These are phyloP conservation scores for Aspergillus felis DNA, from an alignment of 2,329 filamentous ascomycete genomes.

Conservation along the genomic window DNA sequence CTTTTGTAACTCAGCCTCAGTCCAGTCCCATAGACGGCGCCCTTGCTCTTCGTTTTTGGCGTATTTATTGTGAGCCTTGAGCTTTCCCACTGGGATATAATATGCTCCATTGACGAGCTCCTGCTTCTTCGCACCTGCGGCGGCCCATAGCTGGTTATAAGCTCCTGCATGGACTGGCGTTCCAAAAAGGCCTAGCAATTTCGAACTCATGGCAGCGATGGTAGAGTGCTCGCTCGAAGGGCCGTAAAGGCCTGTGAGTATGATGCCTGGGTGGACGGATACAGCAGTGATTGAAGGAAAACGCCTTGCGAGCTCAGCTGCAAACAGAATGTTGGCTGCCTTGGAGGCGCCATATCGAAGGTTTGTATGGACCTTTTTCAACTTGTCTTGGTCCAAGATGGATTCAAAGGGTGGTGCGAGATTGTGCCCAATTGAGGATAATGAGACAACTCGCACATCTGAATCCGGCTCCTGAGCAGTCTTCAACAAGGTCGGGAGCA, in stretches of 20 bases:
- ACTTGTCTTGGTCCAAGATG: conserved; percentile 26
- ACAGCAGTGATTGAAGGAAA: conserved; percentile 34
- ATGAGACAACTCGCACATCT: conserved; percentile 25
- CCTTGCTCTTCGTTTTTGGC: conserved; percentile 21
- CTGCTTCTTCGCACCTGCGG: conserved; percentile 8
- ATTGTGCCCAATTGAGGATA: conserved; percentile 29
- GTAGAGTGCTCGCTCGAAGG: conserved; percentile 11
- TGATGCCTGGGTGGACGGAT: conserved; percentile 47
- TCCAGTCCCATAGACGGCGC: conserved; percentile 32
- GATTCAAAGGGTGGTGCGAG: conserved; percentile 23
- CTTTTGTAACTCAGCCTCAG: conserved; percentile 23
- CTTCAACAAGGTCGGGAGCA: conserved; percentile 28
- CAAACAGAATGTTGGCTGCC: conserved; percentile 37
- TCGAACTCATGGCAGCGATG: conserved; percentile 7
- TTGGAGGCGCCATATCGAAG: conserved; percentile 44
- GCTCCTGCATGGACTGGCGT: conserved; percentile 21
- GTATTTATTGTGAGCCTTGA: conserved; percentile 25
- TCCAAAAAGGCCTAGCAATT: conserved; percentile 13
- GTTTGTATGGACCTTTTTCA: conserved; percentile 31
- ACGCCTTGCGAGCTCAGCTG: conserved; percentile 22
- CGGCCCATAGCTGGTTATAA: conserved; percentile 28
- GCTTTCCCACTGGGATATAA: conserved; percentile 28
- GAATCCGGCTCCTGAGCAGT: conserved; percentile 19
- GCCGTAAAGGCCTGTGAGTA: conserved; percentile 29
- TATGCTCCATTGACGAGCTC: conserved; percentile 26